phyloP scores from a whole-genome alignment of 768 basidiomycete species.

The Rhizopogon salebrosus region DNA sequence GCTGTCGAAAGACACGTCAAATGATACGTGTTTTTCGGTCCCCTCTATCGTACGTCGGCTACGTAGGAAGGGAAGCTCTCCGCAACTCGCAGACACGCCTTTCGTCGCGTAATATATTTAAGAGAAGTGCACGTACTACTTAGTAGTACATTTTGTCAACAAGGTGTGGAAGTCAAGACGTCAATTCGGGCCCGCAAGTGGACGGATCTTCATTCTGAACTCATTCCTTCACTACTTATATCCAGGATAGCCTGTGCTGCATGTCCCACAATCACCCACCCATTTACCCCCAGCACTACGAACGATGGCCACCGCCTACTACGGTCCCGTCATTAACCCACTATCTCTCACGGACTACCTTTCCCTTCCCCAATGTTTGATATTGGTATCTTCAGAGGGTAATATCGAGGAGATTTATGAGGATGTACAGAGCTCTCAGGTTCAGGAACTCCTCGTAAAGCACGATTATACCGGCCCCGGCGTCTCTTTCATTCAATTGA shows the following conservation, averaged over 20 bases:
- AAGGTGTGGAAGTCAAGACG: neutral
- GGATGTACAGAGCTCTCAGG: conserved; percentile 41
- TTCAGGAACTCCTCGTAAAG: conserved; percentile 46
- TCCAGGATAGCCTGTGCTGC: neutral
- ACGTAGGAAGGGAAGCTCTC: too few species aligned
- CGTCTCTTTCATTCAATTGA: conserved; percentile 32
- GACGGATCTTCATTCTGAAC: neutral
- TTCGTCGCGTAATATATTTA: too few species aligned
- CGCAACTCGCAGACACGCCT: too few species aligned
- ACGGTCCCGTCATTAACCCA: conserved; percentile 57
- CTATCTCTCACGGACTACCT: conserved; percentile 35
- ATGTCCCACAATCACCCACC: neutral
- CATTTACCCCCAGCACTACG: neutral
- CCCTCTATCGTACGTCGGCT: too few species aligned
- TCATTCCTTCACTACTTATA: neutral
- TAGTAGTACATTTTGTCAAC: neutral
- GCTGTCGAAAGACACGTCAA: too few species aligned
- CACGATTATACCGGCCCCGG: conserved; percentile 41
- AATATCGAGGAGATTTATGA: conserved; percentile 69
- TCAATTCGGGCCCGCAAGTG: neutral
- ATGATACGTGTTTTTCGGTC: too few species aligned
- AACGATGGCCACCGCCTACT: conserved; percentile 36
- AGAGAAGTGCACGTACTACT: too few species aligned
- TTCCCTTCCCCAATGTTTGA: conserved; percentile 46
- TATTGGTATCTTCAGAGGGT: conserved; percentile 48